phyloP scores from a whole-genome alignment of 305 asterid species.

The Fraxinus baroniana region DNA sequence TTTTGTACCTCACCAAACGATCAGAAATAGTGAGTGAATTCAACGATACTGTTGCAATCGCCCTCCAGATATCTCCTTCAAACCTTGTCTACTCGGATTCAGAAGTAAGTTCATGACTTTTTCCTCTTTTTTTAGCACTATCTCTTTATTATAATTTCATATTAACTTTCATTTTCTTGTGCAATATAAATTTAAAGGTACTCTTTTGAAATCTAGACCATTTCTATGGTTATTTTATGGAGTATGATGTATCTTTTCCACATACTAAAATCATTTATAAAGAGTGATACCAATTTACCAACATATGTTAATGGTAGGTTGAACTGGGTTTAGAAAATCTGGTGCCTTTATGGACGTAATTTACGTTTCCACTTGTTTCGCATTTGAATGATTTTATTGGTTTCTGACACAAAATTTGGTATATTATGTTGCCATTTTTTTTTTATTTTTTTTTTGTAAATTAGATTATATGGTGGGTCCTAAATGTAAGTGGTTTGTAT shows the following conservation, averaged over 20 bases:
- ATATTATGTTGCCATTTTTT: background rate
- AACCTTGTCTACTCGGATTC: slow-evolving; percentile 76
- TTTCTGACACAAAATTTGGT: background rate
- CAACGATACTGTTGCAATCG: slow-evolving; percentile 81
- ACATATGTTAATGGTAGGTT: background rate
- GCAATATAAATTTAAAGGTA: background rate
- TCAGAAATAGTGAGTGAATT: slow-evolving; percentile 30
- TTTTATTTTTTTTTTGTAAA: background rate
- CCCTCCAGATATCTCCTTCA: slow-evolving; percentile 84
- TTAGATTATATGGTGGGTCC: background rate
- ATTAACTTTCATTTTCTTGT: background rate
- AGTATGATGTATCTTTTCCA: background rate
- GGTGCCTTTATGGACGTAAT: slow-evolving; percentile 12
- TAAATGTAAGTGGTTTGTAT: background rate
- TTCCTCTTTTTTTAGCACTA: background rate
- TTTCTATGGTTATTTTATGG: background rate
- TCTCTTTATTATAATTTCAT: background rate
- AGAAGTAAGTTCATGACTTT: slow-evolving; percentile 44
- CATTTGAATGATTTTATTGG: background rate
- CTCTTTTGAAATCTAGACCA: background rate
- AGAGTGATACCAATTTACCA: background rate
- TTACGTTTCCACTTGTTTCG: slow-evolving; percentile 11
- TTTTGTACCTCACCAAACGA: slow-evolving; percentile 13
- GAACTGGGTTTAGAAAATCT: background rate
- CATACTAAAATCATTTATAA: background rate